These are phyloP conservation scores for Asterionellopsis glacialis DNA, from an alignment of 108 stramenopile species.

Conservation along the genomic window DNA sequence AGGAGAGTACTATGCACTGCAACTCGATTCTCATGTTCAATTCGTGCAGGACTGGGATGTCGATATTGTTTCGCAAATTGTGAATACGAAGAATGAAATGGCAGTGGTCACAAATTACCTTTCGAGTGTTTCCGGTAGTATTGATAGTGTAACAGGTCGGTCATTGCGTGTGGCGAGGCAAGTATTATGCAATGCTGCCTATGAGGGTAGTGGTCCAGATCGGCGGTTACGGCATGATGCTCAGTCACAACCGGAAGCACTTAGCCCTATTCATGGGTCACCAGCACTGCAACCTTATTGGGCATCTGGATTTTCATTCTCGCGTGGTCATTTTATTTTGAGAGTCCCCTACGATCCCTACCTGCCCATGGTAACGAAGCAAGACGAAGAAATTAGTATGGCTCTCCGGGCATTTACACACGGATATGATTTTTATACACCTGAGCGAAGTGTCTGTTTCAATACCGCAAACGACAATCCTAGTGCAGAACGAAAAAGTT, in stretches of 20 bases:
- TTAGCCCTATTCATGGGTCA: constrained; percentile 7
- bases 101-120: constrained; percentile 83
- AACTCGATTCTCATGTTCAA: constrained; percentile 89
- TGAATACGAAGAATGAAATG: constrained; percentile 83
- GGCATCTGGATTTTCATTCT: constrained; percentile 84
- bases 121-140: constrained; percentile 56
- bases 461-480: constrained; percentile 24
- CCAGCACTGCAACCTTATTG: constrained; percentile 75
- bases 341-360: constrained; percentile 47
- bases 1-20: constrained; percentile 96
- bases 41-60: constrained; percentile 88
- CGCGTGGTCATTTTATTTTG: constrained; percentile 55
- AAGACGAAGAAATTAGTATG: constrained; percentile 67
- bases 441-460: constrained; percentile 42
- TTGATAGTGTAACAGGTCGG: constrained; percentile 50
- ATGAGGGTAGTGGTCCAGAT: constrained; percentile 23
- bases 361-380: constrained; percentile 38
- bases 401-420: constrained; percentile 57
- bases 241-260: constrained; percentile 29
- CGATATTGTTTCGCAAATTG: constrained; percentile 76
- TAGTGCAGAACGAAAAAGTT: constrained; percentile 10
- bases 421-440: constrained; percentile 81
- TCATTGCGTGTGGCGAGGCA: constrained; percentile 46
- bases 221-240: constrained; percentile 19
- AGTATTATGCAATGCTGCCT: constrained; percentile 43